Percentiles rank a stretch among this genome's conserved stretches.
These are phyloP conservation scores for Saccharomycopsis sp. DNA, from an alignment of 805 yeast species.

Conservation along the genomic window DNA sequence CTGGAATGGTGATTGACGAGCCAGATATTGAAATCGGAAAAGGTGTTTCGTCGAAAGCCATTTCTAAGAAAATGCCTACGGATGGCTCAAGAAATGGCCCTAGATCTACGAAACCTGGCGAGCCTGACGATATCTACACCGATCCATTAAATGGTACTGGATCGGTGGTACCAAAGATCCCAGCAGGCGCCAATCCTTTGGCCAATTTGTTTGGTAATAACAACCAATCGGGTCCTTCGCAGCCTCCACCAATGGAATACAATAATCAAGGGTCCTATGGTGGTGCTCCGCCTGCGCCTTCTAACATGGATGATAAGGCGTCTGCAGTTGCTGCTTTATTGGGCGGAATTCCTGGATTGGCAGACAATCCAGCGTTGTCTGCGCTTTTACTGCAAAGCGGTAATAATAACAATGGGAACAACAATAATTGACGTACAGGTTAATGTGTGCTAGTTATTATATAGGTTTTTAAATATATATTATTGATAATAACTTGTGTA, in stretches of 20 bases:
- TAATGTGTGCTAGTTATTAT: neutral
- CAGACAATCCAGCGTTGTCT: constrained; percentile 1
- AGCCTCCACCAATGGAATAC: neutral
- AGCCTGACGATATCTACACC: constrained; percentile 31
- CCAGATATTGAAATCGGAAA: constrained; percentile 97
- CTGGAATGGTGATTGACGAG: constrained; percentile 86
- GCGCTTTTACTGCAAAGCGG: neutral
- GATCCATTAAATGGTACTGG: constrained; percentile 26
- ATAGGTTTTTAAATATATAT: too few species aligned
- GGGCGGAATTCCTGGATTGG: constrained; percentile 18
- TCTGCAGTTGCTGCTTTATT: constrained; percentile 21
- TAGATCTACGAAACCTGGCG: constrained; percentile 63
- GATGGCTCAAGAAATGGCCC: constrained; percentile 84
- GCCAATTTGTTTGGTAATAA: constrained; percentile 38
- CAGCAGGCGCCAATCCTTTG: constrained; percentile 40
- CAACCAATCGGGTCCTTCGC: neutral
- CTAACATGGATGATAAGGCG: constrained; percentile 1
- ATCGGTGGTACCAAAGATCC: constrained; percentile 28
- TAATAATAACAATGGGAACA: neutral
- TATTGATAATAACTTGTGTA: too few species aligned
- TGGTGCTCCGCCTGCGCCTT: neutral
- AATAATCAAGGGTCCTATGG: neutral
- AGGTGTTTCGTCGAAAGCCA: constrained; percentile 88
- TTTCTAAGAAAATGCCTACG: constrained; percentile 87
- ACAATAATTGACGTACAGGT: neutral